Conservation (phyloP, 768 basidiomycete genomes). For the Suillus fuscotomentosus region DNA sequence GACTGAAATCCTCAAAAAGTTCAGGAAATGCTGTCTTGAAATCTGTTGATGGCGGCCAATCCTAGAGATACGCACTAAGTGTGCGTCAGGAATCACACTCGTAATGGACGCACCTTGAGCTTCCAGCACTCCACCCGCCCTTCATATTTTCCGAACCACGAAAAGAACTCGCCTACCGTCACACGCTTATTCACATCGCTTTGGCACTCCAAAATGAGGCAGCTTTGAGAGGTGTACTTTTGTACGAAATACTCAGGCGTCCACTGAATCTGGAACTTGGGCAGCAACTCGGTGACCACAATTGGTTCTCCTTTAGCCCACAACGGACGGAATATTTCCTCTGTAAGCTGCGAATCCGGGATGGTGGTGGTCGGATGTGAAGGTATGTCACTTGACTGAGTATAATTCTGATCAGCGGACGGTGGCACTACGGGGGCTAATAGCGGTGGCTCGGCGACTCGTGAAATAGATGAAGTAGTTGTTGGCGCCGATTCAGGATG, state of each 20-base stretch:
- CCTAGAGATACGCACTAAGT: slow-evolving; percentile 43
- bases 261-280: slow-evolving; percentile 72
- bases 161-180: slow-evolving; percentile 79
- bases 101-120: slow-evolving; percentile 56
- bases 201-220: slow-evolving; percentile 83
- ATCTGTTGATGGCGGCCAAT: slow-evolving; percentile 90
- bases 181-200: slow-evolving; percentile 59
- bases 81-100: neutral
- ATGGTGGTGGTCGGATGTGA: slow-evolving; percentile 47
- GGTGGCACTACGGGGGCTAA: slow-evolving; percentile 9
- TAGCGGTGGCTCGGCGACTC: neutral
- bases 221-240: slow-evolving; percentile 60
- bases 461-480: neutral
- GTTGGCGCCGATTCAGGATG: neutral
- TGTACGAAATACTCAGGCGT: slow-evolving; percentile 78
- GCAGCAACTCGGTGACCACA: slow-evolving; percentile 65
- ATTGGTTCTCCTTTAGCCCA: slow-evolving; percentile 80
- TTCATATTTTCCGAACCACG: slow-evolving; percentile 67
- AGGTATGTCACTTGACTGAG: slow-evolving; percentile 37
- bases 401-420: slow-evolving; percentile 6
- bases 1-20: slow-evolving; percentile 81
- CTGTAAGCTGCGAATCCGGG: slow-evolving; percentile 48
- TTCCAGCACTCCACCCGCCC: slow-evolving; percentile 63
- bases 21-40: slow-evolving; percentile 84
- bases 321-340: slow-evolving; percentile 58